Base-by-base conservation (phyloP, 2,329 filamentous ascomycete species). In the Bimuria novae-zelandiae region DNA sequence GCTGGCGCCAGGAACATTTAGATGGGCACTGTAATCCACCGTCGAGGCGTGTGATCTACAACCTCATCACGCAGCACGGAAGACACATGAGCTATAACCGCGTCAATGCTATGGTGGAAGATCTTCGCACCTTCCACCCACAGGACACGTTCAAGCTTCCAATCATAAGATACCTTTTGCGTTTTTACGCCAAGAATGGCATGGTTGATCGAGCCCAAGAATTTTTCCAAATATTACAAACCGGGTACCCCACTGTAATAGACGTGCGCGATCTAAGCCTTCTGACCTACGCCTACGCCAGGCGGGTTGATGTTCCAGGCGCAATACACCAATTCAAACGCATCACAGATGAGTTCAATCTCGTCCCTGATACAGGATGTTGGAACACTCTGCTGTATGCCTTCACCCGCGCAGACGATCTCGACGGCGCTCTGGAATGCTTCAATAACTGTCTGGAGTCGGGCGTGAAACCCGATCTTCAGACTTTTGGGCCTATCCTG, bases 321-420 rank as follows among this genome's bases (percentile, higher is more conserved):
- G 84, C 87, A 0, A 75, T 82, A 44, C 70, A 77, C 17, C 82
- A 87, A 30, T 88, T 97, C 55, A 67, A 84, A 41, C 77, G 80
- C n/a, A 84, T 94, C 51, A 67, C 70, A 21, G 62, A 74, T 6
- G 77, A 84, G 44, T 87, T 86, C 63, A 73, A 77, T 1, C 62
- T 88, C 14, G 60, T 76, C 36, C 87, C 87, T 6, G 83, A 85
- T 57, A 70, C 81, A 1, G 69, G 79, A 30, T 84, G 82, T 57
- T 96, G 89, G 87, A 96, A 96, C 66, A 85, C 87, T 19, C 73
- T 96, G 23, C 78, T 97, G 40, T 84, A 87, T 63, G 87, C 88
- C 2, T 83, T 92, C 71, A 80, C 81, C 16, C 85, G 84, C 60
- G 82, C 82, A 0, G 80, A 84, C 42, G 85, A 94, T 66, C 81